Evolutionary conservation across 2,329 filamentous ascomycete species (phyloP).

Genomic region (Xylariaceae sp.): DNA sequence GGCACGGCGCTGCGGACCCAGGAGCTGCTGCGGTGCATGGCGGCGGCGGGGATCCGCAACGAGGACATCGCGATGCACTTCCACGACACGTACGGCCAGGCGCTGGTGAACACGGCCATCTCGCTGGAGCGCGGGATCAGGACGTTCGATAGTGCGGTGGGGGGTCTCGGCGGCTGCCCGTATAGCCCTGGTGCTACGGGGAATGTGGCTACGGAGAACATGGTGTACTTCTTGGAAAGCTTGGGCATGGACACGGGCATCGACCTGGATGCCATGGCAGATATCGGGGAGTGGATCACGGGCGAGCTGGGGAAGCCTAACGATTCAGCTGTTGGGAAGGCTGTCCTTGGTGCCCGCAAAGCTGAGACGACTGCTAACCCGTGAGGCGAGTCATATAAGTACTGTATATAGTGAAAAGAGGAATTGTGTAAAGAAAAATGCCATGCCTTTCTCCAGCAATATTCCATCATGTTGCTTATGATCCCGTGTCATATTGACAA

Average conservation of each 20-base stretch:
- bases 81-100: slow-evolving; percentile 69
- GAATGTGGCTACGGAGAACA: slow-evolving; percentile 47
- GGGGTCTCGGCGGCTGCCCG: slow-evolving; percentile 64
- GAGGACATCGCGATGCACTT: slow-evolving; percentile 63
- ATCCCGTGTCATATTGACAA: too few relatives aligned
- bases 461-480: too few relatives aligned
- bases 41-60: slow-evolving; percentile 47
- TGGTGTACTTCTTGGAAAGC: slow-evolving; percentile 46
- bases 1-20: slow-evolving; percentile 52
- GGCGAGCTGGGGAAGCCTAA: slow-evolving; percentile 42
- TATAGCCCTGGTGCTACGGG: slow-evolving; percentile 66
- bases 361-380: slow-evolving; percentile 3
- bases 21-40: slow-evolving; percentile 44
- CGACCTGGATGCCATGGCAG: slow-evolving; percentile 47
- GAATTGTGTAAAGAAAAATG: too few relatives aligned
- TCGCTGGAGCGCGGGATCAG: slow-evolving; percentile 59
- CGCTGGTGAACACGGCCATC: slow-evolving; percentile 61
- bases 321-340: slow-evolving; percentile 30
- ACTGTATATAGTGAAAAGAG: too few relatives aligned
- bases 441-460: too few relatives aligned
- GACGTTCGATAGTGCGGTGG: slow-evolving; percentile 64
- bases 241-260: slow-evolving; percentile 57
- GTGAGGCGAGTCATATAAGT: background rate
- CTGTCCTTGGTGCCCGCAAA: slow-evolving; percentile 26
- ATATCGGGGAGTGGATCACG: slow-evolving; percentile 57